Base-by-base conservation (phyloP, 768 basidiomycete genomes). In the Lactarius pseudohatsudake region DNA sequence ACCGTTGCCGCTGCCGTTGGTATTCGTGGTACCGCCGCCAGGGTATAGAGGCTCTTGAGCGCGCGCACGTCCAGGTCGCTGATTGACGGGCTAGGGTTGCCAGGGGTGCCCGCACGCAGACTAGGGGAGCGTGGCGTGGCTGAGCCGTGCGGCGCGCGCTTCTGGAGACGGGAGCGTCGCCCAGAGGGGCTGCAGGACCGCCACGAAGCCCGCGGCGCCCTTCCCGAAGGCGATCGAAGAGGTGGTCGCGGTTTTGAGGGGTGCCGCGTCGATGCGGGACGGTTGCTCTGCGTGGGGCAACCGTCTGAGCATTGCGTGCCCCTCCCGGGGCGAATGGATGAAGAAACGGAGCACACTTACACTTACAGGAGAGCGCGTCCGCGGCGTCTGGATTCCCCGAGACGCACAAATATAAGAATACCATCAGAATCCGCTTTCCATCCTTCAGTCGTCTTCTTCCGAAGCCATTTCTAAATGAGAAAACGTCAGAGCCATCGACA, bases 1-100 rank as follows among this genome's bases (percentile, higher is more conserved):
- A 3, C 38, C 38, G 15, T 15, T 15, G n/a, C 53, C 20, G 13
- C 1, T 18, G 20, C 61, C 15, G 20, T 38, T 41, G 40, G 45
- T 26, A 28, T 56, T 40, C n/a, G n/a, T n/a, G n/a, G n/a, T n/a
- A n/a, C n/a, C n/a, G n/a, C n/a, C n/a, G n/a, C n/a, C n/a, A n/a
- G 57, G 53, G 87, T 86, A 72, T 94, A 96, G 20, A 97, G 80
- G 7, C 84, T 76, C 76, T 95, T 95, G 74, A 97, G 86, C 6
- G 92, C 84, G 11, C 92, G 89, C 20, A 96, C 87, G 75, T 96
- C 92, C 74, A 95, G 81, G 57, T 95, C 90, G 28, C 90, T 91
- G 45, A 94, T 81, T 10, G 91, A 93, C 5, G 76, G 67, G 74
- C 80, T 57, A 72, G 77, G 38, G 74, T 77, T 0, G 82, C 81